Base-by-base conservation (phyloP, 1,284 basidiomycete species). In the Wallemia hederae region DNA sequence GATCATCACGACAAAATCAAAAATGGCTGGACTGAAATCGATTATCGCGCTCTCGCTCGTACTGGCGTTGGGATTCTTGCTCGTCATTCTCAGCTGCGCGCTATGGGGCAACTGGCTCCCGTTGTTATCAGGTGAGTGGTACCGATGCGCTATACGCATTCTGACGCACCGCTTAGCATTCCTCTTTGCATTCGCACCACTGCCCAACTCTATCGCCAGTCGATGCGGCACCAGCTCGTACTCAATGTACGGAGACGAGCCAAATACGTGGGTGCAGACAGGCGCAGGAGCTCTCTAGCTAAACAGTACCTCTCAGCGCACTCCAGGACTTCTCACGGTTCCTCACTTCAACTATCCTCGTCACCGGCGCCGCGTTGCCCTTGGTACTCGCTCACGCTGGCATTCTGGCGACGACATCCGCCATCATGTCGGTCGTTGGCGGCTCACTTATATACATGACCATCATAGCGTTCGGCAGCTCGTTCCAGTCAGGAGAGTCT, bases 81-180 rank as follows among this genome's bases (percentile, higher is more conserved):
- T 98, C 68, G 87, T 98, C 69, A 99, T 99, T 71, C 82, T 99
- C 27, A 91, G 88, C 0, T 98, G 94, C 70, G 92, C 94, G 25
- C 75, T 98, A 34, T 98, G 85, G 83, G 73, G 80, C 31, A 98
- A 99, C 72, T 99, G 94, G 94, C 76, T 98, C 17, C 94, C 94
- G 57, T 75, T 98, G 59, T 78, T 98, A 65, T 92, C 97, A 65
- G 92, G 92, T 94, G 67, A 69, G 88, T 78, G 27, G 62, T 22
- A 24, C 24, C 24, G 57, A 7, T 55, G 24, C 27, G 1, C 28
- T 17, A 27, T 59, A 15, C n/a, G 19, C 55, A 14, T 17, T 56
- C 31, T 27, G 31, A 62, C 27, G 61, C 31, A 60, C 59, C 60
- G 25, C 39, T 24, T 68, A 96, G 92, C 94, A 1, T 74, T 96